phyloP scores from a whole-genome alignment of 495 filamentous ascomycete species.

The Aspergillus avenaceus region DNA sequence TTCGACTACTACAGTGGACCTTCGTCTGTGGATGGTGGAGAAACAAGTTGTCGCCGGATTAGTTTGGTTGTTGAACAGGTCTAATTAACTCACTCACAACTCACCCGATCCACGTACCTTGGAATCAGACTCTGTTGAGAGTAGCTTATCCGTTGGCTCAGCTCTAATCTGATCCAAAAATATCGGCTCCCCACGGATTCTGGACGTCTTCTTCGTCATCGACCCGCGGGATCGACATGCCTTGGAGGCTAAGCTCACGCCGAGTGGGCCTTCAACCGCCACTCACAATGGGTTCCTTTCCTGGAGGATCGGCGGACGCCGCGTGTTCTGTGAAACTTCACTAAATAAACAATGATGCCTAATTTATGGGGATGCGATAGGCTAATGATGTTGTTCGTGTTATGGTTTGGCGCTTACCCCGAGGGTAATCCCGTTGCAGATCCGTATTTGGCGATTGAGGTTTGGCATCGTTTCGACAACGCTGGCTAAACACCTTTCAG shows the following conservation, averaged over 20 bases:
- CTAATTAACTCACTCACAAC: too few relatives aligned
- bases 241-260: background rate
- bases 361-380: background rate
- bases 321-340: background rate
- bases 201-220: background rate
- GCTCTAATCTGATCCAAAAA: background rate
- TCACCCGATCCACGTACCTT: too few relatives aligned
- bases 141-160: background rate
- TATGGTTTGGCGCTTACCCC: background rate
- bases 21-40: too few relatives aligned
- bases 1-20: too few relatives aligned
- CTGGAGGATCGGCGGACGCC: background rate
- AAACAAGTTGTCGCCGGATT: too few relatives aligned
- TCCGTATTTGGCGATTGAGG: too few relatives aligned
- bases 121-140: background rate
- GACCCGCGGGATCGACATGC: background rate
- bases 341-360: background rate
- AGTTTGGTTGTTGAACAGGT: too few relatives aligned
- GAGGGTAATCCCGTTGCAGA: too few relatives aligned
- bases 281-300: background rate
- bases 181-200: background rate
- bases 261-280: background rate
- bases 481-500: too few relatives aligned
- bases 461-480: too few relatives aligned
- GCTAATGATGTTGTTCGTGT: background rate